phyloP scores from a whole-genome alignment of 768 basidiomycete genomes.

The Rhodotorula babjevae region DNA sequence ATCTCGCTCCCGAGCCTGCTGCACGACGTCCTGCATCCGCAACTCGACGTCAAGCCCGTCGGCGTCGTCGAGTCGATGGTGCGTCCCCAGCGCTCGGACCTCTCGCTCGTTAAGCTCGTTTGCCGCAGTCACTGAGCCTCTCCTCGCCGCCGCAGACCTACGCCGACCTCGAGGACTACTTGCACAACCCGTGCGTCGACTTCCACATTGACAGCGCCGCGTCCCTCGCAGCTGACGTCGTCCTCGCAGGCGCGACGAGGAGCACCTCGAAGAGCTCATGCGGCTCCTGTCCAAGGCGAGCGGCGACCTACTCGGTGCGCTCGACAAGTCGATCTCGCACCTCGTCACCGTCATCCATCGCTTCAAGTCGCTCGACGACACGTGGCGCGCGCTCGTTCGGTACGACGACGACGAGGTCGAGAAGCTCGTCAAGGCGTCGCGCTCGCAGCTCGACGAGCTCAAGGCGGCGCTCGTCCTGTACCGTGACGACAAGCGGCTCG shows the following conservation, averaged over 20 bases:
- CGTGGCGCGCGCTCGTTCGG: neutral
- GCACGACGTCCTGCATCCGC: slow-evolving; percentile 37
- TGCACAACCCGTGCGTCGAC: slow-evolving; percentile 10
- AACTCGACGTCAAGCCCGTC: slow-evolving; percentile 26
- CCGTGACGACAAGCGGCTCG: slow-evolving; percentile 23
- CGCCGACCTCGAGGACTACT: slow-evolving; percentile 33
- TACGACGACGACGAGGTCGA: slow-evolving; percentile 10
- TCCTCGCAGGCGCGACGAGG: slow-evolving; percentile 31
- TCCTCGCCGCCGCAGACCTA: neutral
- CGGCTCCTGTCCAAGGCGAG: slow-evolving; percentile 14
- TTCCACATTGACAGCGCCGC: too few species aligned
- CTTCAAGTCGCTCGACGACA: slow-evolving; percentile 27
- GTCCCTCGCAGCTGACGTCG: too few species aligned
- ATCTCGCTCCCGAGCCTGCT: slow-evolving; percentile 23
- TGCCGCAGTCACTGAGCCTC: neutral
- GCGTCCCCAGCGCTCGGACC: too few species aligned
- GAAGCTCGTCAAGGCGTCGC: neutral
- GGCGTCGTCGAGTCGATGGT: slow-evolving; percentile 29
- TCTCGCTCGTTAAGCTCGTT: too few species aligned
- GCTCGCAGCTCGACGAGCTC: slow-evolving; percentile 10
- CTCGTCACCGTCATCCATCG: slow-evolving; percentile 29
- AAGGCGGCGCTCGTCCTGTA: slow-evolving; percentile 2
- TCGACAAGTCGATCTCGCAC: slow-evolving; percentile 10
- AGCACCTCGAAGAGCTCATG: slow-evolving; percentile 36
- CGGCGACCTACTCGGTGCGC: slow-evolving; percentile 4